These are phyloP conservation scores for Podila horticola DNA, from an alignment of 192 early-diverging fungal species.

Conservation along the genomic window DNA sequence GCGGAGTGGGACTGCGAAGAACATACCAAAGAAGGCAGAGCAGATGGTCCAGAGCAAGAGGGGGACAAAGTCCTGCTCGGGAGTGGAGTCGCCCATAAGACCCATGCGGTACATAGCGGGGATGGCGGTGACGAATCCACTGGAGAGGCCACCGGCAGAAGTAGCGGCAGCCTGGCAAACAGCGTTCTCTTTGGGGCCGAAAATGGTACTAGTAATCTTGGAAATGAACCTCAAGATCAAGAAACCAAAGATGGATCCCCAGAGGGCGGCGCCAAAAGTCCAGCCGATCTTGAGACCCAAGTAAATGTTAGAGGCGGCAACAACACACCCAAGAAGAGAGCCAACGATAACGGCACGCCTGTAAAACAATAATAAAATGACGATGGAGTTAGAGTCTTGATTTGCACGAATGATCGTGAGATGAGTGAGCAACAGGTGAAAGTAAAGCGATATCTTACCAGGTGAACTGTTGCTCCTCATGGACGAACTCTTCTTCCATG, in stretches of 20 bases:
- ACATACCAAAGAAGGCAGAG: conserved; percentile 75
- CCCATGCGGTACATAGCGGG: conserved; percentile 77
- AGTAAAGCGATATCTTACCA: conserved; percentile 9
- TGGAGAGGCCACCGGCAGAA: conserved; percentile 71
- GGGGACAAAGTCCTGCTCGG: conserved; percentile 58
- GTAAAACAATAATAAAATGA: neutral
- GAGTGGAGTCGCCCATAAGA: conserved; percentile 56
- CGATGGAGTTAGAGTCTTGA: neutral
- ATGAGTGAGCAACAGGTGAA: neutral
- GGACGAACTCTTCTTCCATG: conserved; percentile 18
- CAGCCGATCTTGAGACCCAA: conserved; percentile 73
- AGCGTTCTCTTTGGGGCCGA: conserved; percentile 76
- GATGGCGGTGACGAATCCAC: conserved; percentile 71
- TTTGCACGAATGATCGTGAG: neutral
- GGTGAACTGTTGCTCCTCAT: conserved; percentile 37
- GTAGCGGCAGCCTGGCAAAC: conserved; percentile 76
- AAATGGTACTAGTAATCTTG: conserved; percentile 59
- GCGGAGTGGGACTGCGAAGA: conserved; percentile 77
- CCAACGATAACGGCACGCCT: conserved; percentile 59
- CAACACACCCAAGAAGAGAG: conserved; percentile 67
- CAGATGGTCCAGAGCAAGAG: conserved; percentile 66
- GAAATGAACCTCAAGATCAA: conserved; percentile 68
- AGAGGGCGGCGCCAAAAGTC: conserved; percentile 66
- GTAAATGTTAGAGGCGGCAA: conserved; percentile 77
- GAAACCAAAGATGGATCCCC: conserved; percentile 68